Evolutionary conservation across 1,284 basidiomycete genomes (phyloP), one percentile per base, ranked within the genome.

Genomic region (Fomes fomentarius): DNA sequence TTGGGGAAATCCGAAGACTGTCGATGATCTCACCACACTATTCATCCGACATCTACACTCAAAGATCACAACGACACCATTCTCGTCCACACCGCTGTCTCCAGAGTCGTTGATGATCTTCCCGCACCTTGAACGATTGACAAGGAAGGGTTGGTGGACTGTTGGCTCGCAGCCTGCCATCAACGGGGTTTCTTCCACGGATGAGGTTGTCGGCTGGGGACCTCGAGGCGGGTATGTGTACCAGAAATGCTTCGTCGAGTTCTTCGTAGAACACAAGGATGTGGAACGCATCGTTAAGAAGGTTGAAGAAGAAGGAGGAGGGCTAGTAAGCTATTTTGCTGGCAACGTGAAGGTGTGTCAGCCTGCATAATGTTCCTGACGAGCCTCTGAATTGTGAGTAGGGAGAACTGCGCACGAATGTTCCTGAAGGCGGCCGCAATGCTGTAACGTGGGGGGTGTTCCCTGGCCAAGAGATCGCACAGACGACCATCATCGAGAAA

Each of bases 371-470:
- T n/a, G 7, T 12, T 17, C 43, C 21, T 14, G 7, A 24, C 10
- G 14, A 17, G 93, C 17, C n/a, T 7, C 28, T 35, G 52, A 14
- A n/a, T 17, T 64, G 14, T 37, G 9, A 17, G 9, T 17, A 94
- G 86, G 95, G 93, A 48, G 90, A 95, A 54, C 87, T 87, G 64
- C 77, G 79, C 54, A 94, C 88, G 26, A 98, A 97, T 71, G 84
- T 94, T 11, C 79, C 83, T 2, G 83, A 88, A 28, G 86, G 85
- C 34, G 89, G 85, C 9, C 85, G 93, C 50, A 98, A 98, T 71
- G 96, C 96, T 0, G 97, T 99, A 24, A 99, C 97, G 0, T 99
- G 96, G 97, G 96, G 96, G 58, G 91, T 97, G 9, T 99, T 99
- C 74, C 94, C 97, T 4, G 94, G 93, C 0, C 90, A 96, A 69